Percentiles rank a stretch among this genome's conserved stretches.
Evolutionary conservation across 257 asterid species (phyloP).

Genomic region (Plectranthus barbatus): DNA sequence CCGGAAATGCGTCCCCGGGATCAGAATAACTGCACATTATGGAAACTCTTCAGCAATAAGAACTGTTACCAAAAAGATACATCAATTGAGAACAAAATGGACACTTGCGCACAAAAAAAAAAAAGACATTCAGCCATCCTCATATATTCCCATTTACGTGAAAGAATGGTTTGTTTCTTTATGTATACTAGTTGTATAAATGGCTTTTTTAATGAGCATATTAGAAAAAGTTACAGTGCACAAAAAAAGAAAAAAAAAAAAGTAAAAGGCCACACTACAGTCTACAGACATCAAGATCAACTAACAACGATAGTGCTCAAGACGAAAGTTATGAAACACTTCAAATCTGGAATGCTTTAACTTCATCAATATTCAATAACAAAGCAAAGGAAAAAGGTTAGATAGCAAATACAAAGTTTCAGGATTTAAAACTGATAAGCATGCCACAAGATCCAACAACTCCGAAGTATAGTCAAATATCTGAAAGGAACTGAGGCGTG

Average conservation of each 20-base stretch:
- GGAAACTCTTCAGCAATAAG: background rate
- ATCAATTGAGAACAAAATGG: background rate
- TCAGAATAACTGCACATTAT: slow-evolving; percentile 9
- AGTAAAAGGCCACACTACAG: background rate
- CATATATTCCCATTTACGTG: background rate
- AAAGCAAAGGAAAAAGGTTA: background rate
- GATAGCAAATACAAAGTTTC: background rate
- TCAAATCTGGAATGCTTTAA: background rate
- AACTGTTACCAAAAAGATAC: no score
- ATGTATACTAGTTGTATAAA: background rate
- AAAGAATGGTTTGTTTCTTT: no score
- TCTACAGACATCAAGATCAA: background rate
- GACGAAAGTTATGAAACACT: background rate
- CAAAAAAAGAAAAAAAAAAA: no score
- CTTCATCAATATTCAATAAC: background rate
- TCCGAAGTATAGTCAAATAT: background rate
- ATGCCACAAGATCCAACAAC: background rate
- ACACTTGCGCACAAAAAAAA: background rate
- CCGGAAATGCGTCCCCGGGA: slow-evolving; percentile 2
- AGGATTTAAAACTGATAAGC: background rate
- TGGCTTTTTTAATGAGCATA: background rate
- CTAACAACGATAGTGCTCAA: background rate
- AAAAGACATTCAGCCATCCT: background rate
- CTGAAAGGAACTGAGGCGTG: background rate
- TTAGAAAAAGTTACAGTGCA: background rate